These are phyloP conservation scores for Nakaseomyces delphensis DNA, from an alignment of 1,139 yeast genomes.

Conservation along the genomic window DNA sequence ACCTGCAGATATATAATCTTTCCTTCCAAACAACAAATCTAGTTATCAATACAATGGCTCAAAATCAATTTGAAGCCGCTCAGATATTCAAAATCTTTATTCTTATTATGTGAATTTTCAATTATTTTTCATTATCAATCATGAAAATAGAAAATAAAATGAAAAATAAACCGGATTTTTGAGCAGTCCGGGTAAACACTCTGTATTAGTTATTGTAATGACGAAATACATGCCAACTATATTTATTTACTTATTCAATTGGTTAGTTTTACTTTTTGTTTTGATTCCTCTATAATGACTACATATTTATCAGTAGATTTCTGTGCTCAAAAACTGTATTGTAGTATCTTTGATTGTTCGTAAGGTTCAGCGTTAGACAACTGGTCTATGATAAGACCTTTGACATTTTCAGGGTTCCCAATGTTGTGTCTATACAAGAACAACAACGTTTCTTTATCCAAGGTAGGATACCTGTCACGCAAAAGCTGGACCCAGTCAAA, in stretches of 20 bases:
- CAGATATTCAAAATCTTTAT: no score
- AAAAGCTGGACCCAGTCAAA: slow-evolving; percentile 23
- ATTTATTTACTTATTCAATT: not conserved
- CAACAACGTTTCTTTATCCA: slow-evolving; percentile 16
- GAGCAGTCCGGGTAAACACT: no score
- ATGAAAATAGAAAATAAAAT: no score
- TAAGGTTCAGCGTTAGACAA: slow-evolving; percentile 23
- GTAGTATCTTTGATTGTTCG: slow-evolving; percentile 20
- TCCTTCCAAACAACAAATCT: no score
- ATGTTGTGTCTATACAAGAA: slow-evolving; percentile 16
- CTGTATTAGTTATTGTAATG: no score
- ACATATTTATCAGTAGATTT: not conserved
- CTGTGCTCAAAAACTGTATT: slow-evolving; percentile 20
- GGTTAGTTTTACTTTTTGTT: not conserved
- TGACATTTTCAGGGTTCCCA: slow-evolving; percentile 12
- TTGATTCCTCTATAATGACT: not conserved
- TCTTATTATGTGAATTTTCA: no score
- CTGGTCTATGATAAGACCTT: slow-evolving; percentile 19
- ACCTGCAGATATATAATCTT: no score
- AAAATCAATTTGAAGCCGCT: no score
- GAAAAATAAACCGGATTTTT: no score
- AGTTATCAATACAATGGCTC: no score
- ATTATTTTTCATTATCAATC: no score
- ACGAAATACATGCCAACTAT: no score
- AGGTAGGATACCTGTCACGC: slow-evolving; percentile 12